Base-by-base conservation (phyloP, 345 rosid genomes). In the Iberis pinnata region DNA sequence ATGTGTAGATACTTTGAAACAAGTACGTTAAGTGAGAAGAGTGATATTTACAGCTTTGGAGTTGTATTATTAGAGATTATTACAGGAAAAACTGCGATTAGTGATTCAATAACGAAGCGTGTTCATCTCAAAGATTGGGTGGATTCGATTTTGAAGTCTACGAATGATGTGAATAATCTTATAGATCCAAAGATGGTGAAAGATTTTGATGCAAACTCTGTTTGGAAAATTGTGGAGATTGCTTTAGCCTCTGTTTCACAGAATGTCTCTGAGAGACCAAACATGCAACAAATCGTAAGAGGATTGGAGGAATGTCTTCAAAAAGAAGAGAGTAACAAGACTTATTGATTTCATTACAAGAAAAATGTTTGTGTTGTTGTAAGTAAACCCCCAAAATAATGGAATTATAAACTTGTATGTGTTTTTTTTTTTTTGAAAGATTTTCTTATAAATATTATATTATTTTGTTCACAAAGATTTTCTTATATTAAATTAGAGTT, bases 61-160 rank as follows among this genome's bases (percentile, higher is more conserved):
- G 72, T 61, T n/a, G 57, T 68, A 7, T 15, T 68, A 1, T 9
- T 68, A 12, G 67, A 68, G 53, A 61, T 68, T 12, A 48, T 68
- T 17, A 68, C 67, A 0, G 67, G 72, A 0, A 62, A 55, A 42
- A 10, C 1, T 9, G 71, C 32, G 38, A 60, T 67, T 27, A 42
- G 4, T 33, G 47, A 47, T 13, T 47, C 36, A 18, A 2, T 47
- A 7, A 54, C 17, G 41, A 61, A 58, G 39, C 59, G 66, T 41
- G 49, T 54, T 9, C 78, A 75, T 57, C 61, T 80, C n/a, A 63
- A 64, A 46, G 56, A 68, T 10, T 54, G 68, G 72, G 65, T 69
- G 9, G 5, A 40, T 13, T 72, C 71, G 9, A 19, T 49, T 14
- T 60, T 71, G 42, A 33, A 64, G 5, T 70, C 63, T 4, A 63